phyloP scores from a whole-genome alignment of 2,329 filamentous ascomycete species.

The Ascocoryne sarcoides region DNA sequence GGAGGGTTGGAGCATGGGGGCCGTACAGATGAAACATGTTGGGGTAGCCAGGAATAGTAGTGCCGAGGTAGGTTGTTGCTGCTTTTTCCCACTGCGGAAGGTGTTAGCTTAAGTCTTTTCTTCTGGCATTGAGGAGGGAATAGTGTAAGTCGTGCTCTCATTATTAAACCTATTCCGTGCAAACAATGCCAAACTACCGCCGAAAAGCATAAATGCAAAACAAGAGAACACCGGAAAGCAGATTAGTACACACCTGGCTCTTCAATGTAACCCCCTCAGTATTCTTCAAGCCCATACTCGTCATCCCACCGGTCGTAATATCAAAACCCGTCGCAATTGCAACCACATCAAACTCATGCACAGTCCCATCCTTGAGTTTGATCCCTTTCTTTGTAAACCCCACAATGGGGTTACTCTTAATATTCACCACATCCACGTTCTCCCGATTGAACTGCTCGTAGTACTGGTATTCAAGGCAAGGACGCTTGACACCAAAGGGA shows the following conservation, averaged over 20 bases:
- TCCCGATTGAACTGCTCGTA: conserved; percentile 39
- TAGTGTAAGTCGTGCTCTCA: no score
- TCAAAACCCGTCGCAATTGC: conserved; percentile 31
- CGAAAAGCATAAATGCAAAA: no score
- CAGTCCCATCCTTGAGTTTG: conserved; percentile 20
- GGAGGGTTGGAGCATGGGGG: conserved; percentile 45
- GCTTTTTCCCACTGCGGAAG: conserved; percentile 35
- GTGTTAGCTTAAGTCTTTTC: no score
- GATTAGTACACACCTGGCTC: no score
- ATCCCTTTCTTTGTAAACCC: conserved; percentile 31
- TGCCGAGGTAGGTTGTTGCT: conserved; percentile 37
- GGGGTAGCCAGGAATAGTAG: conserved; percentile 36
- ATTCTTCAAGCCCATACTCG: conserved; percentile 36
- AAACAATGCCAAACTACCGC: no score
- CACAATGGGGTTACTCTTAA: conserved; percentile 36
- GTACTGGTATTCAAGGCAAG: conserved; percentile 37
- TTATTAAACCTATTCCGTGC: no score
- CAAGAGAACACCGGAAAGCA: no score
- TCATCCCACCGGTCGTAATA: conserved; percentile 35
- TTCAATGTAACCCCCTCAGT: conserved; percentile 31
- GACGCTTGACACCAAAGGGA: conserved; percentile 44
- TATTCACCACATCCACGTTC: conserved; percentile 36
- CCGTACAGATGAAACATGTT: conserved; percentile 48
- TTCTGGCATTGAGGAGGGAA: no score
- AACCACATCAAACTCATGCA: conserved; percentile 24